Evolutionary conservation across 164 flowering plant genomes (phyloP), one percentile per base, ranked within the genome.

Genomic region (Annona squamosa): DNA sequence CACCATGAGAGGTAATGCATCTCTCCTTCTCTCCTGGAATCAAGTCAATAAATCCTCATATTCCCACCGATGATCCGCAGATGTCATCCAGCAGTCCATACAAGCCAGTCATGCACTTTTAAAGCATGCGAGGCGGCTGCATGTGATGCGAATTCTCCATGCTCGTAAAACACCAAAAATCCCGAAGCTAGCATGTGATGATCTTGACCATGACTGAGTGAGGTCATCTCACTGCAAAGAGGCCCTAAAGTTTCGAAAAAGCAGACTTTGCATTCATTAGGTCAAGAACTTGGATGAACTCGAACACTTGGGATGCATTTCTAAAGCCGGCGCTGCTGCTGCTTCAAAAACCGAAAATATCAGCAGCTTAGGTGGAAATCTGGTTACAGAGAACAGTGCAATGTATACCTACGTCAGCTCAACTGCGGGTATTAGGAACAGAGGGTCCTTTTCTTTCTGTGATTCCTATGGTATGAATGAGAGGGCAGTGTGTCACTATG

Each of bases 361-460:
- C 37, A 26, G 37, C 37, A 26, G 37, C 37, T 26, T 26, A 26
- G 1, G 37, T 26, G 37, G 37, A 26, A 26, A 26, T 26, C 37
- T 26, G 37, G 37, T 26, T 26, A 26, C 37, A 26, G 37, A 26
- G 37, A 26, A 26, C 37, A 26, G 37, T 52, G 59, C 59, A n/a
- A 44, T 66, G n/a, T 46, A 66, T 42, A 6, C 48, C 10, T 44
- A 16, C n/a, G 37, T 26, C 37, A 84, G 85, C 81, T 85, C 95
- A 66, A 68, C 82, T 9, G 19, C 84, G 70, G 73, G 84, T 10
- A 67, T 85, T 44, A 78, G 86, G 78, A 80, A 74, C 57, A 82
- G 72, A 70, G 86, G 85, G 68, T 76, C 80, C 67, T 82, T 76
- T 74, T 79, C 81, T 41, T 74, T 72, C 75, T 80, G 79, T 79